Percentiles rank a stretch among this genome's conserved stretches.
Conservation (phyloP, 441 rosid genomes). For the Rhodomyrtus psidioides region DNA sequence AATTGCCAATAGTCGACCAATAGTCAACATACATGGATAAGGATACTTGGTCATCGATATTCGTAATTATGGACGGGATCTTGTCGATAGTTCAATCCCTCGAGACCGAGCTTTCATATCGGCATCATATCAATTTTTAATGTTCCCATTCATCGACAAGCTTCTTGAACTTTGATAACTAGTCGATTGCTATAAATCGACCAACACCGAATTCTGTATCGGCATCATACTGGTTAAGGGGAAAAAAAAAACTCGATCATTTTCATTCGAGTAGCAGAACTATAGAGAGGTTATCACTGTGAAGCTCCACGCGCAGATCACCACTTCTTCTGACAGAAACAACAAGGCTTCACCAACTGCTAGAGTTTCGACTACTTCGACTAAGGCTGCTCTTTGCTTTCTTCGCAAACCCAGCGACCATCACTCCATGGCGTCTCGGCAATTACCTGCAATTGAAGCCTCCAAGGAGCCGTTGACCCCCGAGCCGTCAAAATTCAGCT, state of each 20-base stretch:
- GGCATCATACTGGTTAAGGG: too few relatives aligned
- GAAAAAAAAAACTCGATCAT: too few relatives aligned
- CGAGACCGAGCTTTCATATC: too few relatives aligned
- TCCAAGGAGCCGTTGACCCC: neutral
- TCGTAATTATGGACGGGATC: neutral
- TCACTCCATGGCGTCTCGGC: neutral
- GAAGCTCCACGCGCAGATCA: too few relatives aligned
- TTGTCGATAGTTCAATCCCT: neutral
- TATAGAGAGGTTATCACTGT: too few relatives aligned
- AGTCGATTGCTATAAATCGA: too few relatives aligned
- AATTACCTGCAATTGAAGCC: neutral
- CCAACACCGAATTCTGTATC: too few relatives aligned
- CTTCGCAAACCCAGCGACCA: neutral
- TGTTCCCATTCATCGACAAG: too few relatives aligned
- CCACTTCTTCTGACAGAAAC: neutral
- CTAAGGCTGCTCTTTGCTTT: neutral
- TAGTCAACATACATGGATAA: neutral
- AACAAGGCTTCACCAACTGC: rapidly evolving
- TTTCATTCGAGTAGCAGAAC: too few relatives aligned
- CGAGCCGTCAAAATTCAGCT: neutral
- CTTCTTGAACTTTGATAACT: too few relatives aligned
- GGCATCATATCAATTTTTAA: too few relatives aligned
- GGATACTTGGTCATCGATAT: rapidly evolving
- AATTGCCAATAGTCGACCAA: rapidly evolving
- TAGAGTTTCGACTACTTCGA: neutral